Base-by-base conservation (phyloP, 2,329 filamentous ascomycete genomes). In the Cordyceps tenuipes region DNA sequence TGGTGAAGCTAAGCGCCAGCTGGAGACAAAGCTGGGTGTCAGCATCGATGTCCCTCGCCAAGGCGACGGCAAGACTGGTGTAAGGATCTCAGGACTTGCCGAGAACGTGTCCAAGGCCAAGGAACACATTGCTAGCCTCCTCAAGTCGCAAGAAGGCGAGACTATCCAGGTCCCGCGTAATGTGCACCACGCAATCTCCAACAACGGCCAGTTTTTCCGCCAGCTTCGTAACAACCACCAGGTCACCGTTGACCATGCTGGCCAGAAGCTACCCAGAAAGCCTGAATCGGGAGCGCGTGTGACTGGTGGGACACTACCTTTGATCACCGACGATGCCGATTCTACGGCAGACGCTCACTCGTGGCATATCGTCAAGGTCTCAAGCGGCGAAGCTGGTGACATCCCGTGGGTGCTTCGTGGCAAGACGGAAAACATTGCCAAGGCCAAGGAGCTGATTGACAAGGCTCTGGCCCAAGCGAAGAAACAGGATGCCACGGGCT, bases 191-290 rank as follows among this genome's bases (percentile, higher is more conserved):
- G 76, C 81, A 62, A 82, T 99, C 66, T 84, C 90, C 57, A 93
- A 96, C 71, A 92, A 93, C 64, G 94, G 93, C 1, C 87, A 91
- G 67, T 89, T 97, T 77, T 97, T 97, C 88, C 90, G 93, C 65
- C 88, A 86, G 68, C 85, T 99, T 47, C 86, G 89, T 64, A 92
- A 86, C 73, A 89, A 97, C 69, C 82, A 90, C 74, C 87, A 90
- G 66, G 91, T 99, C 65, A 94, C 88, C 0, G 89, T 99, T 57
- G 92, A 97, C 72, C 94, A 97, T 71, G 89, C 85, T 59, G 91
- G 92, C 49, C 85, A 94, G 62, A 77, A 87, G 60, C 78, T 89
- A 4, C 94, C 94, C 6, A 72, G 85, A 44, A 91, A 87, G 75
- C 82, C 88, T 31, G 75, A 82, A 61, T 74, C 79, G 61, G 72